Base-by-base conservation (phyloP, 2,329 filamentous ascomycete species). In the Dryadomyces quercus-mongolicae region DNA sequence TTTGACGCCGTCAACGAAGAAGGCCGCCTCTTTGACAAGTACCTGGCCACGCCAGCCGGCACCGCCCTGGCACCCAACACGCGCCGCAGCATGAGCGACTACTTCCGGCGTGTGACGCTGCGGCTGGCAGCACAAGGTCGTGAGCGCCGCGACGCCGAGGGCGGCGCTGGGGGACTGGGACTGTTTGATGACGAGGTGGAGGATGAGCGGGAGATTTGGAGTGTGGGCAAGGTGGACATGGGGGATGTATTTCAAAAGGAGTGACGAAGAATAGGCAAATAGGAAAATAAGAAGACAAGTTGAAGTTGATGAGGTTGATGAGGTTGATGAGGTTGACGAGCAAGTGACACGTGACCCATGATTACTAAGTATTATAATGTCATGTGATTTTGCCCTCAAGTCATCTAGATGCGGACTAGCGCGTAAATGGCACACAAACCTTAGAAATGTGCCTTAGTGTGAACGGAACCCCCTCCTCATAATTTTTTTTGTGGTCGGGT, bases 141-240 rank as follows among this genome's bases (percentile, higher is more conserved):
- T 58, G 93, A 98, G 72, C 80, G 93, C 62, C 86, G 82, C 64
- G 91, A 95, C 61, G 93, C 93, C 0, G 91, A 96, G 66, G 92
- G 91, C 58, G 93, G 92, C 8, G 80, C 85, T 56, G 91, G 91
- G 49, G 89, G 90, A 0, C 66, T 97, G 51, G 91, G 91, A 0
- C 68, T 98, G 62, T 87, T 85, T 38, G 90, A 88, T 65, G 93
- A 98, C 68, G 93, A 98, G 72, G 74, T 82, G 36, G 93, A 98
- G 65, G 93, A 98, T 70, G 89, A 96, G 74, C 85, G 82, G 69
- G 93, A 98, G 73, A 84, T 98, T 58, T 95, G 90, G 91, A 93
- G 88, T 66, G 86, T 98, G 51, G 93, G 93, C 6, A 91, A 86
- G 70, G 83, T 95, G 51, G 92, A 97, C 66, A 71, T 91, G 13